Evolutionary conservation across 2,329 filamentous ascomycete species (phyloP).

Genomic region (Aspergillus ochraceoroseus): DNA sequence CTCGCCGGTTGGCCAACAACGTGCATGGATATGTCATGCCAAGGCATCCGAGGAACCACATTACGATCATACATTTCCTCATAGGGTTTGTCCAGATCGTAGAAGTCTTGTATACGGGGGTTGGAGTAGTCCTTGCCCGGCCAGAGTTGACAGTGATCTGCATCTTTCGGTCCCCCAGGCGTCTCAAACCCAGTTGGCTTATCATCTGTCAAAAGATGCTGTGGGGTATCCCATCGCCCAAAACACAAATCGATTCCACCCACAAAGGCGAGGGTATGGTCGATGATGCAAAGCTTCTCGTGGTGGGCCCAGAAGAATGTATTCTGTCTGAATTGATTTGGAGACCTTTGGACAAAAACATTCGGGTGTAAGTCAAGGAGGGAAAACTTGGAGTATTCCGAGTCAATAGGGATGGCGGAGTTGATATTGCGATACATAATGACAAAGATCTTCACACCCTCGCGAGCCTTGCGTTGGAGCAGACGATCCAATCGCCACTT

Average conservation of each 20-base stretch:
- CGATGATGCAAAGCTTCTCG: conserved; percentile 95
- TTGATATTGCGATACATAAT: conserved; percentile 98
- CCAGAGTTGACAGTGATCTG: conserved; percentile 92
- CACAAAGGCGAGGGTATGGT: conserved; percentile 92
- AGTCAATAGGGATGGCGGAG: conserved; percentile 94
- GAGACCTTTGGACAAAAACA: conserved; percentile 90
- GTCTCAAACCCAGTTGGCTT: conserved; percentile 91
- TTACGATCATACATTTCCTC: conserved; percentile 98
- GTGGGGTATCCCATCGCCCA: conserved; percentile 93
- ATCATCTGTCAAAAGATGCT: conserved; percentile 85
- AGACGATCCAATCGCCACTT: conserved; percentile 95
- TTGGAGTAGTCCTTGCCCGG: conserved; percentile 99
- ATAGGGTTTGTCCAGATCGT: conserved; percentile 84
- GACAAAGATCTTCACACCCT: conserved; percentile 96
- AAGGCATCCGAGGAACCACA: conserved; percentile 88
- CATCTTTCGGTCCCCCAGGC: conserved; percentile 68
- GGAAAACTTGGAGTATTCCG: conserved; percentile 95
- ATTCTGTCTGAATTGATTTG: conserved; percentile 97
- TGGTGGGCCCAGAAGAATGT: conserved; percentile 99
- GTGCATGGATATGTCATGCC: conserved; percentile 98
- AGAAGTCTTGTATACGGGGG: conserved; percentile 91
- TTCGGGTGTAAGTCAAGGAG: conserved; percentile 93
- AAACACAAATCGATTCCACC: conserved; percentile 96
- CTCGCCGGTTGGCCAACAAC: conserved; percentile 92
- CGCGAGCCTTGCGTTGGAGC: conserved; percentile 84